phyloP scores from a whole-genome alignment of 2,329 filamentous ascomycete species.

The Beauveria asiatica region DNA sequence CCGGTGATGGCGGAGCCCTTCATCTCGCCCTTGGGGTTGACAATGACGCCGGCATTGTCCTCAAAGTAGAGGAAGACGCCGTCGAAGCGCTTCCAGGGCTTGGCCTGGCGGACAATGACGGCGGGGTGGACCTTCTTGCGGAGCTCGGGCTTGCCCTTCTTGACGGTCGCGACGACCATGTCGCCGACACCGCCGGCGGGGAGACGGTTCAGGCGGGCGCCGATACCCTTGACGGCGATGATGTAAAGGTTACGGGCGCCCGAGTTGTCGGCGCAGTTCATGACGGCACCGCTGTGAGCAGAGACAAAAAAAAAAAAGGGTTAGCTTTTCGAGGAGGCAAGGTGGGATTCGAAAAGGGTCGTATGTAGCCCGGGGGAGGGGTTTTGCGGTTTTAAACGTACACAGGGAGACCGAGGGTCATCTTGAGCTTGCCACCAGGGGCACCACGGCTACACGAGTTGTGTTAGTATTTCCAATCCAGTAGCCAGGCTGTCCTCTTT shows the following conservation, averaged over 20 bases:
- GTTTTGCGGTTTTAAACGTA: slow-evolving; percentile 49
- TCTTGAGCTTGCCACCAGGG: slow-evolving; percentile 99
- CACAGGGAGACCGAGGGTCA: slow-evolving; percentile 99
- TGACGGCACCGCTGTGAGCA: slow-evolving; percentile 79
- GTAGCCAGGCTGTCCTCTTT: background rate
- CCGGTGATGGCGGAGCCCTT: slow-evolving; percentile 99
- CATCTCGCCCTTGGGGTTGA: slow-evolving; percentile 99
- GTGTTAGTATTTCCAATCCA: slow-evolving; percentile 24
- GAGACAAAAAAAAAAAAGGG: background rate
- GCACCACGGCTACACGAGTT: slow-evolving; percentile 60
- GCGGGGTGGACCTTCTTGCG: slow-evolving; percentile 99
- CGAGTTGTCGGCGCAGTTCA: slow-evolving; percentile 99
- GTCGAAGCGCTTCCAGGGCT: slow-evolving; percentile 98
- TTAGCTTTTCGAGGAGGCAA: slow-evolving; percentile 14
- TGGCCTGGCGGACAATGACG: slow-evolving; percentile 96
- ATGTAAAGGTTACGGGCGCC: slow-evolving; percentile 99
- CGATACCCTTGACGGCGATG: slow-evolving; percentile 98
- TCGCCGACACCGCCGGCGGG: slow-evolving; percentile 96
- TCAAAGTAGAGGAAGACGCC: slow-evolving; percentile 99
- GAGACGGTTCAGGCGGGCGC: slow-evolving; percentile 94
- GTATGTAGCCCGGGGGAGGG: background rate
- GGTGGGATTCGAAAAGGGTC: slow-evolving; percentile 9
- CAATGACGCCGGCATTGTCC: slow-evolving; percentile 99
- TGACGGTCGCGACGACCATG: slow-evolving; percentile 99
- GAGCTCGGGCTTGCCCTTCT: slow-evolving; percentile 99